Evolutionary conservation across 192 early-diverging fungal species (phyloP).

Genomic region (Coemansia asiatica): DNA sequence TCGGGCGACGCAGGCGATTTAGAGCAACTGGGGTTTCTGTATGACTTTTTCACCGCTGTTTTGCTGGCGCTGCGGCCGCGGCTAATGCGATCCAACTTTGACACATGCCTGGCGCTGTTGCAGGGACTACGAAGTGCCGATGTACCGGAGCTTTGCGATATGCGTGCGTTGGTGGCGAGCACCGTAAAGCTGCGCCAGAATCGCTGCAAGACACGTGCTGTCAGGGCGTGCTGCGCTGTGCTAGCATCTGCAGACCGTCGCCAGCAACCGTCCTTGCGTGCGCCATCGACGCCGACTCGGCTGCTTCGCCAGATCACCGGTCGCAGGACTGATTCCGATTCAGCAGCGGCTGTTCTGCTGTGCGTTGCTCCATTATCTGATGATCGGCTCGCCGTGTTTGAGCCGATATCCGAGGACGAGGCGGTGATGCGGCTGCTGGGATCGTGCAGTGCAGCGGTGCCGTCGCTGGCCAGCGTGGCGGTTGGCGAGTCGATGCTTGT

Average conservation of each 20-base stretch:
- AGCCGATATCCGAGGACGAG: slow-evolving; percentile 4
- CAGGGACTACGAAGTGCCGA: slow-evolving; percentile 60
- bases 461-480: slow-evolving; percentile 18
- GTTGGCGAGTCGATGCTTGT: not conserved
- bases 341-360: not conserved
- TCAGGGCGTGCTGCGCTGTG: slow-evolving; percentile 16
- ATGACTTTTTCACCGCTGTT: slow-evolving; percentile 76
- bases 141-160: slow-evolving; percentile 7
- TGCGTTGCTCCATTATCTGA: not conserved
- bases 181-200: slow-evolving; percentile 1
- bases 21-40: slow-evolving; percentile 63
- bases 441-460: slow-evolving; percentile 5
- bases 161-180: slow-evolving; percentile 7
- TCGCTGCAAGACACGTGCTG: slow-evolving; percentile 2
- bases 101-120: slow-evolving; percentile 34
- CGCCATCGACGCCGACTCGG: not conserved
- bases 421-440: slow-evolving; percentile 3
- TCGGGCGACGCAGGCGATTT: slow-evolving; percentile 34
- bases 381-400: slow-evolving; percentile 5
- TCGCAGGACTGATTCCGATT: too few species aligned
- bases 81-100: slow-evolving; percentile 62
- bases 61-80: slow-evolving; percentile 61
- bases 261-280: not conserved
- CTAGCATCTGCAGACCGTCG: not conserved
- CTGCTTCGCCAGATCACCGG: not conserved